Evolutionary conservation across 2,329 filamentous ascomycete species (phyloP).

Genomic region (Neonectria faginata): DNA sequence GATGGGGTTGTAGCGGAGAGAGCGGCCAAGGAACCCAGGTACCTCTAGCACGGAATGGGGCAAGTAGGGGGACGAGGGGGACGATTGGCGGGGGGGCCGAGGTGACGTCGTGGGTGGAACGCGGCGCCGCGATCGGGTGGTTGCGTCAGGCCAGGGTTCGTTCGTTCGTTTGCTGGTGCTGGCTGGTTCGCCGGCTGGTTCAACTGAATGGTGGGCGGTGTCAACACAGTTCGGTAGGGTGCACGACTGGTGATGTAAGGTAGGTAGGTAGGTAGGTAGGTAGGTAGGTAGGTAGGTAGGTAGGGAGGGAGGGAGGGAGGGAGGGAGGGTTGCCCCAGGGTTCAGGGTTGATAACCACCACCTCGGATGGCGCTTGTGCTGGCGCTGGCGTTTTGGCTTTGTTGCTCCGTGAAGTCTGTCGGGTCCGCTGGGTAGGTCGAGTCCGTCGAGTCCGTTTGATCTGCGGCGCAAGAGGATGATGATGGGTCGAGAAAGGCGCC

Average conservation of each 20-base stretch:
- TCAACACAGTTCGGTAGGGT: background rate
- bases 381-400: slow-evolving; percentile 1
- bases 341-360: slow-evolving; percentile 26
- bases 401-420: background rate
- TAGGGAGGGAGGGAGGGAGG: background rate
- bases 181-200: slow-evolving; percentile 1
- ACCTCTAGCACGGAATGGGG: slow-evolving; percentile 26
- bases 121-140: slow-evolving; percentile 32
- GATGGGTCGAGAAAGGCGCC: slow-evolving; percentile 14
- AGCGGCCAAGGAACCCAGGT: slow-evolving; percentile 11
- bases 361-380: slow-evolving; percentile 7
- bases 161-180: slow-evolving; percentile 3
- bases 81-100: slow-evolving; percentile 30
- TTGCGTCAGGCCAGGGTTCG: slow-evolving; percentile 16
- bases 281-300: background rate
- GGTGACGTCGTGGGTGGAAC: slow-evolving; percentile 39
- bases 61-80: slow-evolving; percentile 31
- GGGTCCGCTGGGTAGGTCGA: background rate
- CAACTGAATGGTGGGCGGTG: slow-evolving; percentile 11
- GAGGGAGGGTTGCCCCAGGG: slow-evolving; percentile 18
- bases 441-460: slow-evolving; percentile 18
- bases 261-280: background rate
- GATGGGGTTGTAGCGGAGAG: slow-evolving; percentile 2
- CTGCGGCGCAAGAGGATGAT: slow-evolving; percentile 3
- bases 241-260: background rate